Percentiles rank a stretch among this genome's conserved stretches.
Evolutionary conservation across 2,329 filamentous ascomycete species (phyloP).

Genomic region (Xylariaceae sp.): DNA sequence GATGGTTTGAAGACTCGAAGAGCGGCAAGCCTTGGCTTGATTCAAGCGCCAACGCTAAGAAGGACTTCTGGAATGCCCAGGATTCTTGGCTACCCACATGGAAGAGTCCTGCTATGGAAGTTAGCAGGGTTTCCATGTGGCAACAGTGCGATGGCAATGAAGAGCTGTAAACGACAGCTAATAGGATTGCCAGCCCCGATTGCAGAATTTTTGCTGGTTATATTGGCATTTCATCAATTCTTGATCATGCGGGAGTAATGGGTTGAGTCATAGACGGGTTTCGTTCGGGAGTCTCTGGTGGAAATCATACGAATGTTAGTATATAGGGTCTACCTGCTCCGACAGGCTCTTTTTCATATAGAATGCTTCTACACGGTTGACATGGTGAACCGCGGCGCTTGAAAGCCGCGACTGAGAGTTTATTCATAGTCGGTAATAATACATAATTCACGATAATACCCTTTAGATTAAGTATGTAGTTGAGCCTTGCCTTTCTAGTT

Average conservation of each 20-base stretch:
- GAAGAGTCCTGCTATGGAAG: constrained; percentile 69
- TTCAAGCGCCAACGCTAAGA: constrained; percentile 66
- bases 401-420: not conserved
- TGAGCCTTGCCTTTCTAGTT: not conserved
- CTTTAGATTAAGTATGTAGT: not conserved
- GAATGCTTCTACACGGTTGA: constrained; percentile 6
- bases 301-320: constrained; percentile 17
- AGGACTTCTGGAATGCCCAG: constrained; percentile 77
- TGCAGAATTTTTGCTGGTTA: not conserved
- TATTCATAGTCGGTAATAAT: no score
- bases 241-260: constrained; percentile 21
- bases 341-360: not conserved
- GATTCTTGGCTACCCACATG: constrained; percentile 74
- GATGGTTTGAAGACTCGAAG: constrained; percentile 79
- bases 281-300: constrained; percentile 13
- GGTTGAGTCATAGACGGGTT: constrained; percentile 23
- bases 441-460: constrained; percentile 23
- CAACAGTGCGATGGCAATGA: constrained; percentile 70
- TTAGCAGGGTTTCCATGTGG: constrained; percentile 74
- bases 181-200: no score
- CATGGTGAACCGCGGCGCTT: constrained; percentile 5
- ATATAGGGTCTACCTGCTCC: constrained; percentile 10
- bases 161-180: constrained; percentile 46
- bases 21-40: constrained; percentile 82
- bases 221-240: no score